Conservation (phyloP, 306 rosid species). For the Ceratonia siliqua region DNA sequence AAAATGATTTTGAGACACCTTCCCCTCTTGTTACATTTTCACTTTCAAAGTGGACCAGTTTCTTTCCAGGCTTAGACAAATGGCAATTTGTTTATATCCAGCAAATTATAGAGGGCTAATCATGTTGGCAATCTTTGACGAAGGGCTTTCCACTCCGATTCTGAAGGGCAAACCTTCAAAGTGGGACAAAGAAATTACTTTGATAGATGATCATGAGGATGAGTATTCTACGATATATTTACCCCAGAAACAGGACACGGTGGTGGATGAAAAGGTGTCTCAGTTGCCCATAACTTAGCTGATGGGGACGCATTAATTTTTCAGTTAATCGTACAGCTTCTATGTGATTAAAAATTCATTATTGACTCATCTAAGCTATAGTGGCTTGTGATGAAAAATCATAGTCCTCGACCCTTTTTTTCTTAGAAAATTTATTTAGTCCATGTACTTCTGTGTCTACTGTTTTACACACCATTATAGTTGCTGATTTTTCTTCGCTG, state of each 20-base stretch:
- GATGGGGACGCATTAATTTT: slow-evolving; percentile 85
- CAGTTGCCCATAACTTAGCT: slow-evolving; percentile 73
- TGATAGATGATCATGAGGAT: slow-evolving; percentile 62
- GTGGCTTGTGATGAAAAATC: neutral
- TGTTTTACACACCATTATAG: no score
- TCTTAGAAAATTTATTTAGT: no score
- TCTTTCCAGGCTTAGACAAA: neutral
- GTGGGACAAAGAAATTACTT: slow-evolving; percentile 42
- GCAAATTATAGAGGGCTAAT: neutral
- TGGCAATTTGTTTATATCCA: neutral
- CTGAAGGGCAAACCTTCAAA: slow-evolving; percentile 55
- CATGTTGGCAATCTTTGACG: slow-evolving; percentile 25
- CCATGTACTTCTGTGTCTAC: no score
- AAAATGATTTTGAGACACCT: no score
- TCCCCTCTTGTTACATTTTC: no score
- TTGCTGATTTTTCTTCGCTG: no score
- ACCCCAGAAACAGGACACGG: slow-evolving; percentile 63
- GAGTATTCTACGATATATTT: slow-evolving; percentile 59
- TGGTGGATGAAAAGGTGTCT: slow-evolving; percentile 83
- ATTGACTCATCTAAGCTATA: slow-evolving; percentile 12
- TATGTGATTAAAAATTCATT: slow-evolving; percentile 58
- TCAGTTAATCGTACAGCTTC: slow-evolving; percentile 61
- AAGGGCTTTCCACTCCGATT: slow-evolving; percentile 72
- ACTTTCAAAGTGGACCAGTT: no score
- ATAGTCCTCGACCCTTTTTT: neutral